Percentiles rank a stretch among this genome's conserved stretches.
phyloP scores from a whole-genome alignment of 805 yeast species.

The Saccharomycopsis microspora region DNA sequence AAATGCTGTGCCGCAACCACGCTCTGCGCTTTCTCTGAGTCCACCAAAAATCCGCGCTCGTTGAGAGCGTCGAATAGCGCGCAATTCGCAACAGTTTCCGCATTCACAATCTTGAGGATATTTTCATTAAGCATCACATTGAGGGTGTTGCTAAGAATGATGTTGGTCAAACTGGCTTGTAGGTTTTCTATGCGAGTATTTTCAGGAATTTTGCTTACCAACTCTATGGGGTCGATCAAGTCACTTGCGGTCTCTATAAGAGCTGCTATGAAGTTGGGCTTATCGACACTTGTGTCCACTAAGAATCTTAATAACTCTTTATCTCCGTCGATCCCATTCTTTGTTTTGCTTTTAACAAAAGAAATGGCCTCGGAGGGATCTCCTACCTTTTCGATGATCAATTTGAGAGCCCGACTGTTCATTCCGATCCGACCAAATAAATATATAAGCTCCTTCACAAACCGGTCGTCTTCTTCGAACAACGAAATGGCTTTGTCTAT shows the following conservation, averaged over 20 bases:
- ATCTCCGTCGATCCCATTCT: conserved; percentile 43
- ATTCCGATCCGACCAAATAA: conserved; percentile 77
- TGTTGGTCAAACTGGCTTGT: conserved; percentile 44
- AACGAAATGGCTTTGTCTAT: conserved; percentile 53
- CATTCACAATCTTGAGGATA: conserved; percentile 41
- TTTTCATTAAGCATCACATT: conserved; percentile 41
- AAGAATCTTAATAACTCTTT: conserved; percentile 73
- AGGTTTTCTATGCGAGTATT: conserved; percentile 56
- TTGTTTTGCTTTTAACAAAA: conserved; percentile 55
- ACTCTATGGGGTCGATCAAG: conserved; percentile 54
- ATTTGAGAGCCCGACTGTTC: conserved; percentile 56
- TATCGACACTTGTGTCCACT: conserved; percentile 54
- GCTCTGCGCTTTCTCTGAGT: neutral
- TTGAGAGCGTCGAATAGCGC: conserved; percentile 21
- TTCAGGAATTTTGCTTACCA: conserved; percentile 53
- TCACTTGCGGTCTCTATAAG: conserved; percentile 60
- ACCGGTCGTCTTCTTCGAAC: conserved; percentile 28
- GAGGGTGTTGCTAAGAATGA: conserved; percentile 53
- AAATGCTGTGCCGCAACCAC: neutral
- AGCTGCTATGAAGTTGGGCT: conserved; percentile 68
- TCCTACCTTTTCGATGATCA: conserved; percentile 65
- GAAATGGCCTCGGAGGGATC: conserved; percentile 75
- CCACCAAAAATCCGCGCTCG: conserved; percentile 21
- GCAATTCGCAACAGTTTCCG: conserved; percentile 35
- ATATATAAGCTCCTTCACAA: conserved; percentile 66